A percentile compares a stretch with the other conserved stretches of the same genome.
These are phyloP conservation scores for Filosporella fistucella DNA, from an alignment of 495 filamentous ascomycete genomes.

Conservation along the genomic window DNA sequence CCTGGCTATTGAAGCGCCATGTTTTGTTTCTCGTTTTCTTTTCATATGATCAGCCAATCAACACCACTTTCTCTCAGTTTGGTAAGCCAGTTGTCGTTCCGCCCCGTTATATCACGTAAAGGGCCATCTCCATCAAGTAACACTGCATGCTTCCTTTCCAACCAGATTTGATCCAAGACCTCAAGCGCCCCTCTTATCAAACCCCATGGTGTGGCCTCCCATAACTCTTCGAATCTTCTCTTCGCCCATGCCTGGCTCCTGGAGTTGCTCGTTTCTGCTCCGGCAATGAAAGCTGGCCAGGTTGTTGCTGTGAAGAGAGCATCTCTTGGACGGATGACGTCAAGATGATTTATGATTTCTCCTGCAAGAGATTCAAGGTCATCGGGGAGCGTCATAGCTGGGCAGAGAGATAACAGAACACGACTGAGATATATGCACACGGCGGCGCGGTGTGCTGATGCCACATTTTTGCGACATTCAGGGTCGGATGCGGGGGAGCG, in stretches of 20 bases:
- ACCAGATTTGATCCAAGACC: background rate
- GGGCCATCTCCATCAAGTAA: too few relatives aligned
- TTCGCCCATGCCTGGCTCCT: background rate
- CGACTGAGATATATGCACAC: conserved; percentile 2
- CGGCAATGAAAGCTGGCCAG: conserved; percentile 3
- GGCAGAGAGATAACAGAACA: background rate
- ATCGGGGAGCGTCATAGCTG: background rate
- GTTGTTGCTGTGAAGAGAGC: conserved; percentile 1
- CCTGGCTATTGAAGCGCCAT: too few relatives aligned
- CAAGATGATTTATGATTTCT: conserved; percentile 1
- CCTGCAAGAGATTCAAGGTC: background rate
- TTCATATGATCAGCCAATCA: conserved; percentile 1
- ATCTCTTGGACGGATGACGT: background rate
- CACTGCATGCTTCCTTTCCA: background rate
- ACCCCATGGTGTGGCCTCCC: background rate
- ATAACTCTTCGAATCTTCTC: background rate
- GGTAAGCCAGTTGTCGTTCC: background rate
- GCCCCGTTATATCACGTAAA: too few relatives aligned
- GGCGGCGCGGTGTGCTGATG: background rate
- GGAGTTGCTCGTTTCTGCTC: background rate
- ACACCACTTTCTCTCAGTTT: background rate
- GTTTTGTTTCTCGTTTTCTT: too few relatives aligned
- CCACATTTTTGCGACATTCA: background rate
- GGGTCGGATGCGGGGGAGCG: background rate
- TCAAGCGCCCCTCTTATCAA: background rate